Evolutionary conservation across 2,329 filamentous ascomycete genomes (phyloP).

Genomic region (Endoconidiophora polonica): DNA sequence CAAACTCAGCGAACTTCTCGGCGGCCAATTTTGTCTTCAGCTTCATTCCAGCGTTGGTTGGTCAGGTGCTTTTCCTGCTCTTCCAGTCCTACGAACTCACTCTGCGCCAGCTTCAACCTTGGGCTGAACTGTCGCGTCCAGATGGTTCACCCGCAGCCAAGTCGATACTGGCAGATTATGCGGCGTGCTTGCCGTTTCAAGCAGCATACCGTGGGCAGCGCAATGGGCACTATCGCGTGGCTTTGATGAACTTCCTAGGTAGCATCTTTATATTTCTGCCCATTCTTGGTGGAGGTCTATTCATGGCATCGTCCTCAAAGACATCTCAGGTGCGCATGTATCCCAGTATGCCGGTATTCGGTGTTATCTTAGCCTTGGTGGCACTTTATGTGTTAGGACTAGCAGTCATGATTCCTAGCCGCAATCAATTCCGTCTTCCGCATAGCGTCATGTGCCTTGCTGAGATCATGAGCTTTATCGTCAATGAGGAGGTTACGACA

Average conservation of each 20-base stretch:
- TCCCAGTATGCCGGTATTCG: constrained; percentile 57
- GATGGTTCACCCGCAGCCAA: constrained; percentile 44
- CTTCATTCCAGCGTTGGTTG: constrained; percentile 54
- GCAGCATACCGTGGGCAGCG: constrained; percentile 38
- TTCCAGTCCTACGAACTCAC: constrained; percentile 51
- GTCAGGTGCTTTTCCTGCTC: constrained; percentile 47
- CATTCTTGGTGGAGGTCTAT: constrained; percentile 50
- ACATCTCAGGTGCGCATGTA: constrained; percentile 42
- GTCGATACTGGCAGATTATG: constrained; percentile 54
- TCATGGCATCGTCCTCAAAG: constrained; percentile 52
- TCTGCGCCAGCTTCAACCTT: constrained; percentile 51
- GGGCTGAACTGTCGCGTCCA: constrained; percentile 41
- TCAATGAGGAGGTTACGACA: constrained; percentile 51
- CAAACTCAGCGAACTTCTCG: constrained; percentile 53
- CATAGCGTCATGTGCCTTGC: constrained; percentile 57
- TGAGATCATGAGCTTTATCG: constrained; percentile 62
- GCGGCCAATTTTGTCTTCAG: constrained; percentile 76
- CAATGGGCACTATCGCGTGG: constrained; percentile 50
- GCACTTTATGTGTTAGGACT: constrained; percentile 52
- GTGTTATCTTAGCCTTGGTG: constrained; percentile 54
- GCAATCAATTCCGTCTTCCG: constrained; percentile 48
- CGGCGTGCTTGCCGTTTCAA: constrained; percentile 46
- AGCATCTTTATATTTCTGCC: constrained; percentile 46
- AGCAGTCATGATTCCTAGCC: constrained; percentile 41
- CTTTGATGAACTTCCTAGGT: constrained; percentile 41